Percentiles rank a stretch among this genome's conserved stretches.
phyloP scores from a whole-genome alignment of 2,329 filamentous ascomycete species.

The Aspergillus fumigatus region DNA sequence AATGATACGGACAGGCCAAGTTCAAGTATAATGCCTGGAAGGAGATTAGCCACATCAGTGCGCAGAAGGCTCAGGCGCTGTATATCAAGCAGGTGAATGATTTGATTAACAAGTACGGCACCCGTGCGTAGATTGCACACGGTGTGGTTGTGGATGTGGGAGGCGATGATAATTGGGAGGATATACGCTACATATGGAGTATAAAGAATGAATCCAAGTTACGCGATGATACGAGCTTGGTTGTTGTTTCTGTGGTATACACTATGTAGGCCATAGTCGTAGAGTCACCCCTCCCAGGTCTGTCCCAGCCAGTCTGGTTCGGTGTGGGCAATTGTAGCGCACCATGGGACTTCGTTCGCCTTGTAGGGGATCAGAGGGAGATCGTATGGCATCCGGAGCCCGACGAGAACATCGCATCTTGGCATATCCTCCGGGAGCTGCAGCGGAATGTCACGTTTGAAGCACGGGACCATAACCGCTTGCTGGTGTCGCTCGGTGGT shows the following conservation, averaged over 20 bases:
- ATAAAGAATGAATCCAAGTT: neutral
- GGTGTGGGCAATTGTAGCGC: slow-evolving; percentile 56
- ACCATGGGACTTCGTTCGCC: slow-evolving; percentile 68
- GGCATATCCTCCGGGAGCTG: slow-evolving; percentile 6
- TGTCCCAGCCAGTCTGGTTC: slow-evolving; percentile 56
- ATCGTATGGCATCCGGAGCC: slow-evolving; percentile 77
- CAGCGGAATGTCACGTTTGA: slow-evolving; percentile 53
- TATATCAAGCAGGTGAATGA: slow-evolving; percentile 71
- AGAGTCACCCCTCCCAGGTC: slow-evolving; percentile 29
- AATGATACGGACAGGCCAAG: slow-evolving; percentile 56
- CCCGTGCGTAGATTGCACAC: slow-evolving; percentile 8
- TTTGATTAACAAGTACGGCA: slow-evolving; percentile 65
- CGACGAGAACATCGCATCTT: slow-evolving; percentile 48
- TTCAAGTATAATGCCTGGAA: slow-evolving; percentile 77
- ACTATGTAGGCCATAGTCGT: neutral
- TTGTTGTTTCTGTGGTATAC: neutral
- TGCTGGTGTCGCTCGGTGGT: slow-evolving; percentile 24
- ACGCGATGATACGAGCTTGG: neutral
- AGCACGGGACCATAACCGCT: slow-evolving; percentile 61
- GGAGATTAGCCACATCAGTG: slow-evolving; percentile 58
- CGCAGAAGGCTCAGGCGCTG: slow-evolving; percentile 66
- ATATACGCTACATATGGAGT: neutral
- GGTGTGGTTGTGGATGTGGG: neutral
- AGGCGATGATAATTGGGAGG: neutral
- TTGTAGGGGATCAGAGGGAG: slow-evolving; percentile 66